Evolutionary conservation across 805 yeast species (phyloP), one percentile per base, ranked within the genome.

Genomic region (Cyberlindnera euphorbiiphila): DNA sequence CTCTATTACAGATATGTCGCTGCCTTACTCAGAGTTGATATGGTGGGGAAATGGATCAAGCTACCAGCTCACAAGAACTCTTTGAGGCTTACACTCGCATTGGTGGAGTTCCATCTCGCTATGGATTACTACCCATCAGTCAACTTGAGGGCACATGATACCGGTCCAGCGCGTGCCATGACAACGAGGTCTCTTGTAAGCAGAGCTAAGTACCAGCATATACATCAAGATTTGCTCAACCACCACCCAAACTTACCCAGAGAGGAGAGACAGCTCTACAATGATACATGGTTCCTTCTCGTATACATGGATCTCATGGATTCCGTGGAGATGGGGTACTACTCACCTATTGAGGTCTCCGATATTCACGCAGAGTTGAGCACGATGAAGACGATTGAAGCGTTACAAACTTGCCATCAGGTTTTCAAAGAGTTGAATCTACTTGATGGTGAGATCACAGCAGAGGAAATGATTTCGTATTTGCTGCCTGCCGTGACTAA

Each of bases 381-480:
- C 10, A 18, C 25, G 6, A 27, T n/a, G 22, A 17, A 3, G n/a
- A 18, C 25, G 6, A 15, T 26, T 14, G 32, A 14, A 8, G 37
- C 33, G 1, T 4, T 39, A 9, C n/a, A 27, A 9, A 19, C 20
- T 12, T 12, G 24, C 11, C 42, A 39, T 27, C 29, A 34, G 12
- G 34, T 16, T 12, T 14, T 39, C 11, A 10, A 27, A 5, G 32
- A 17, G n/a, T 10, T 39, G 14, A 23, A 25, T 6, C n/a, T 22
- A 9, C 20, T 39, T 15, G 42, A 39, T 25, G 34, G 37, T 6
- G 39, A 34, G 16, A n/a, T 34, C 12, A 9, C 28, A 5, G 10
- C 32, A 6, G 36, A 34, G 11, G 29, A 13, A 5, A 34, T 28
- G 36, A 12, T 39, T 11, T 23, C 34, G 4, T 25, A 16, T 12